These are phyloP conservation scores for Sugiyamaella boreocaroliniensis DNA, from an alignment of 805 yeast species.

Conservation along the genomic window DNA sequence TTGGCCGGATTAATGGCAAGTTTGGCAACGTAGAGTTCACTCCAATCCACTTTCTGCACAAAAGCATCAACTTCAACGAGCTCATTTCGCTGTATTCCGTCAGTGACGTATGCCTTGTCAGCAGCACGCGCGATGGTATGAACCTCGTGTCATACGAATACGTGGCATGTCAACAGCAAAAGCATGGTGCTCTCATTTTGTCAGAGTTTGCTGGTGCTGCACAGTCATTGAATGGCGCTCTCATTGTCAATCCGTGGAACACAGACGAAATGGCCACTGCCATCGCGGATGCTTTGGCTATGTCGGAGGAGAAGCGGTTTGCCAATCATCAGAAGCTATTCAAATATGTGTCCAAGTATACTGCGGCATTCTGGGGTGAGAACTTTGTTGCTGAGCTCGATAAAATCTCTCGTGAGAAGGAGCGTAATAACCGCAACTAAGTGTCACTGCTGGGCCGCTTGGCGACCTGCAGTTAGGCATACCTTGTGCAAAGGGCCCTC, in stretches of 20 bases:
- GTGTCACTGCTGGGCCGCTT: not conserved
- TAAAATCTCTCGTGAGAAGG: slow-evolving; percentile 8
- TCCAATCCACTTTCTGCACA: slow-evolving; percentile 95
- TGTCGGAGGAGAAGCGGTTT: slow-evolving; percentile 72
- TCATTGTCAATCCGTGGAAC: slow-evolving; percentile 97
- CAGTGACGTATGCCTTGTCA: slow-evolving; percentile 85
- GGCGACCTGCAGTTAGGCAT: too few relatives aligned
- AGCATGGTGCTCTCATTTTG: slow-evolving; percentile 77
- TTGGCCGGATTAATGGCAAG: slow-evolving; percentile 92
- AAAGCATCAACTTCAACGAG: slow-evolving; percentile 84
- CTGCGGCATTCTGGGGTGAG: slow-evolving; percentile 96
- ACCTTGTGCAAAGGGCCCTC: not conserved
- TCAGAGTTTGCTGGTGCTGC: slow-evolving; percentile 99
- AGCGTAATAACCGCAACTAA: not conserved
- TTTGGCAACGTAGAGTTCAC: slow-evolving; percentile 97
- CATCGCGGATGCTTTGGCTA: slow-evolving; percentile 76
- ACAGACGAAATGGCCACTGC: slow-evolving; percentile 88
- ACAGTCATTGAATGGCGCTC: slow-evolving; percentile 88
- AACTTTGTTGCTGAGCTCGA: slow-evolving; percentile 80
- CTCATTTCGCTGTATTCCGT: slow-evolving; percentile 78
- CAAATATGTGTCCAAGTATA: slow-evolving; percentile 83
- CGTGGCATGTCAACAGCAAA: slow-evolving; percentile 86
- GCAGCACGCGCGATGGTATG: slow-evolving; percentile 98
- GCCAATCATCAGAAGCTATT: slow-evolving; percentile 79
- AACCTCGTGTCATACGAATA: slow-evolving; percentile 93